Evolutionary conservation across 176 grass and related monocot species (phyloP).

Genomic region (Oryza punctata): DNA sequence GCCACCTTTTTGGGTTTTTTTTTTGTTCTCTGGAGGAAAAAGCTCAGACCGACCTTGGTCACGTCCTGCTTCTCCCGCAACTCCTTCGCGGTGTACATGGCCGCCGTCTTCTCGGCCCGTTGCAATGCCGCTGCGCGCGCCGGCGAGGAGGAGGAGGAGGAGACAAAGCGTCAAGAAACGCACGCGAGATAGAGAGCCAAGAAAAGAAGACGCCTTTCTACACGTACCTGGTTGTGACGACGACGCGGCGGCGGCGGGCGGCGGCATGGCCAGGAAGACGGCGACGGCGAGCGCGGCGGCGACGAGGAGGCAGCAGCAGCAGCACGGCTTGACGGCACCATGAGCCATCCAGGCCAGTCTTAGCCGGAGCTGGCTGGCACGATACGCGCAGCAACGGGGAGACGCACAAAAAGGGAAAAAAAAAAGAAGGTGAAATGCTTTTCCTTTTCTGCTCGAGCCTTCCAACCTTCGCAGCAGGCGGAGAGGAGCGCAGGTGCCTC

Average conservation of each 20-base stretch:
- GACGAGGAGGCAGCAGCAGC: constrained; percentile 3
- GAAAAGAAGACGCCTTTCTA: background rate
- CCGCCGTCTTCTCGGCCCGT: constrained; percentile 36
- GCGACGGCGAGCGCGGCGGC: constrained; percentile 47
- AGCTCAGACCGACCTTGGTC: constrained; percentile 49
- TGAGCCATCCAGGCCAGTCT: constrained; percentile 40
- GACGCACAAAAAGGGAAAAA: background rate
- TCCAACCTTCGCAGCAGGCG: background rate
- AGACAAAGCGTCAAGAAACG: constrained; percentile 21
- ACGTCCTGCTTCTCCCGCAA: constrained; percentile 48
- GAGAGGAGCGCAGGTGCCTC: background rate
- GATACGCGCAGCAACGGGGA: constrained; percentile 12
- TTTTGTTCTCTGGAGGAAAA: background rate
- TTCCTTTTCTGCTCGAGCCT: constrained; percentile 9
- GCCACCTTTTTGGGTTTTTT: background rate
- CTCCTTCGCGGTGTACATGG: constrained; percentile 44
- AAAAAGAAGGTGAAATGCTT: background rate
- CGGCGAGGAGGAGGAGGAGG: background rate
- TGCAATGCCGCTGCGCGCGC: constrained; percentile 39
- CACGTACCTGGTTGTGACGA: constrained; percentile 41
- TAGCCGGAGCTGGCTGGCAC: background rate
- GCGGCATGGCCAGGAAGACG: constrained; percentile 45
- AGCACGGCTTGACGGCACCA: constrained; percentile 33
- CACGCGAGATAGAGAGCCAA: background rate
- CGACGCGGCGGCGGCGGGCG: constrained; percentile 10